Evolutionary conservation across 2,329 filamentous ascomycete species (phyloP).

Genomic region (Calonectria pteridis): DNA sequence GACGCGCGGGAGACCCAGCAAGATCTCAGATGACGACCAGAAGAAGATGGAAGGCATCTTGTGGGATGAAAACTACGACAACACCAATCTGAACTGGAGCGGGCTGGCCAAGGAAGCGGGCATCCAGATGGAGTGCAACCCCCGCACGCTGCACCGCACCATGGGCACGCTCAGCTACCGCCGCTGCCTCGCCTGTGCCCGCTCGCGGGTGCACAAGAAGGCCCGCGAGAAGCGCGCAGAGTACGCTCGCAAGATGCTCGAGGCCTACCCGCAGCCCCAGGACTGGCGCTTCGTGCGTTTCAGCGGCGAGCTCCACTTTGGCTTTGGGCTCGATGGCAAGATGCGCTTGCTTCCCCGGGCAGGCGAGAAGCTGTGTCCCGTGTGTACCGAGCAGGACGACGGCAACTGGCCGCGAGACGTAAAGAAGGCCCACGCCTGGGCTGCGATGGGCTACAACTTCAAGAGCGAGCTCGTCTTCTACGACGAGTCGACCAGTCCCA

Average conservation of each 20-base stretch:
- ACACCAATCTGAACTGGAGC: constrained; percentile 50
- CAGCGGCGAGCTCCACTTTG: constrained; percentile 54
- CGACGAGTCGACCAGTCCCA: constrained; percentile 51
- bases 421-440: constrained; percentile 51
- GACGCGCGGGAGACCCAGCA: constrained; percentile 51
- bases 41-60: constrained; percentile 53
- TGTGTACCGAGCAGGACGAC: constrained; percentile 42
- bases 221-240: constrained; percentile 50
- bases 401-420: constrained; percentile 50
- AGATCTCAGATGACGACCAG: constrained; percentile 51
- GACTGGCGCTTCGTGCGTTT: constrained; percentile 52
- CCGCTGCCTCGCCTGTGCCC: constrained; percentile 49
- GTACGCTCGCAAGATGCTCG: constrained; percentile 50
- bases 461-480: constrained; percentile 55
- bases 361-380: constrained; percentile 50
- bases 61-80: constrained; percentile 52
- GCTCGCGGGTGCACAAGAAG: constrained; percentile 47
- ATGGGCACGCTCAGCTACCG: constrained; percentile 54
- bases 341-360: constrained; percentile 50
- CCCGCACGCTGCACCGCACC: constrained; percentile 52
- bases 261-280: constrained; percentile 45
- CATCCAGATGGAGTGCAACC: constrained; percentile 49
- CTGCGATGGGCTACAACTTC: constrained; percentile 51
- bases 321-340: constrained; percentile 53
- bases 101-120: constrained; percentile 50